Base-by-base conservation (phyloP, 208 protist species). In the Phytomonas sp. region DNA sequence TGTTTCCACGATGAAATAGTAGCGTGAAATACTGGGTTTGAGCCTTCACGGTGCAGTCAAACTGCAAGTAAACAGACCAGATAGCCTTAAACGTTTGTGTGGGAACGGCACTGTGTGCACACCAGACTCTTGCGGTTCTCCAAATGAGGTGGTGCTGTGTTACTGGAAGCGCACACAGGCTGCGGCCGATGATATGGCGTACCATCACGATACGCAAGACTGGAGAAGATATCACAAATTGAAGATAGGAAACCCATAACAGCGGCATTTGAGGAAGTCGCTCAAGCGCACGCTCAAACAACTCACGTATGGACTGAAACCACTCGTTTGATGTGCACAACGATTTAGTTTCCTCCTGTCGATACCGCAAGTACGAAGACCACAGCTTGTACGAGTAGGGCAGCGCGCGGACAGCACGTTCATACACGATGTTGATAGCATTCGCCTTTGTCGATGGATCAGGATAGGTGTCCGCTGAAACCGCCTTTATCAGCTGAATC, bases 371-470 rank as follows among this genome's bases (percentile, higher is more conserved):
- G 62, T 95, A 95, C 31, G 68, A 71, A 68, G 63, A 76, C 88
- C 90, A 95, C 15, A 95, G 75, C 70, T 93, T 95, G 74, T 92
- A 95, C 9, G 89, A 95, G 23, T 81, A 82, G 20, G 84, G 76
- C 29, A 89, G 82, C 4, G 80, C 83, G 7, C 87, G 78, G 15
- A 93, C 34, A 1, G 87, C 85, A 15, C 90, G 83, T 68, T 95
- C 90, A 70, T 87, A 95, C 17, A 81, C 76, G 33, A 89, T 67
- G 60, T 83, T 87, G 5, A 89, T 77, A 15, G 83, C 82, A 62
- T 93, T 93, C 30, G 81, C 78, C 53, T 84, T 69, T 20, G 75
- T 80, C 9, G 70, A 74, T 4, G 51, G 51, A 61, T 82, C 75
- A 1, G 56, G 33, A 15, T 64, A 76, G 59, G 76, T 23, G 62